These are phyloP conservation scores for Tetrahymena elliotti DNA, from an alignment of 73 alveolate species.

Conservation along the genomic window DNA sequence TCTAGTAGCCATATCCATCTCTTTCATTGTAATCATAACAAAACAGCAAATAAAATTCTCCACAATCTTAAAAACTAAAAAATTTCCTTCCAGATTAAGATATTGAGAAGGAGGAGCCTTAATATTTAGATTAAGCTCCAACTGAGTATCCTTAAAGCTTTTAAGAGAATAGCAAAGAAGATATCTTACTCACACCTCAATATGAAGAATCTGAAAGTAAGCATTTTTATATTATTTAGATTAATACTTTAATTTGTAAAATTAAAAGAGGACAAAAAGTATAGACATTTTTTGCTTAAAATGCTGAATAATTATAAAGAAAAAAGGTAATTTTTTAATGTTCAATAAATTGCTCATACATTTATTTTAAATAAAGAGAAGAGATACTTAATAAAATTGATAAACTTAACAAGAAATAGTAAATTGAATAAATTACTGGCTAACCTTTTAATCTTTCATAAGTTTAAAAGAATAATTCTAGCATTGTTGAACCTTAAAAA, in stretches of 20 bases:
- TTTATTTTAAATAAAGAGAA: neutral
- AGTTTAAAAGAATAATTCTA: neutral
- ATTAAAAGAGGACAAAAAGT: neutral
- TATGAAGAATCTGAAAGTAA: neutral
- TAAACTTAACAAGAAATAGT: neutral
- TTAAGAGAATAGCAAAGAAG: neutral
- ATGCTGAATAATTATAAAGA: neutral
- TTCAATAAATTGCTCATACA: neutral
- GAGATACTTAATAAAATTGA: neutral
- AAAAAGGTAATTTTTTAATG: neutral
- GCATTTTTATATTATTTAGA: neutral
- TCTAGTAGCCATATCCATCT: neutral
- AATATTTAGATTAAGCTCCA: neutral
- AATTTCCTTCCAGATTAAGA: neutral
- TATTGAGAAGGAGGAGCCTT: neutral
- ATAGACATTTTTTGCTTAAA: neutral
- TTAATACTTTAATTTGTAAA: neutral
- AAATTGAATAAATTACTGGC: neutral
- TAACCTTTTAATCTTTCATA: neutral
- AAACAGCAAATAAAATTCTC: neutral
- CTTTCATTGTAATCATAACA: neutral
- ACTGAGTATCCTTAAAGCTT: neutral
- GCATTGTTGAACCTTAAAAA: neutral
- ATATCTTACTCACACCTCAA: neutral
- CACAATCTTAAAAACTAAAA: neutral